phyloP scores from a whole-genome alignment of 1,139 yeast species.

The Pichiaceae sp. region DNA sequence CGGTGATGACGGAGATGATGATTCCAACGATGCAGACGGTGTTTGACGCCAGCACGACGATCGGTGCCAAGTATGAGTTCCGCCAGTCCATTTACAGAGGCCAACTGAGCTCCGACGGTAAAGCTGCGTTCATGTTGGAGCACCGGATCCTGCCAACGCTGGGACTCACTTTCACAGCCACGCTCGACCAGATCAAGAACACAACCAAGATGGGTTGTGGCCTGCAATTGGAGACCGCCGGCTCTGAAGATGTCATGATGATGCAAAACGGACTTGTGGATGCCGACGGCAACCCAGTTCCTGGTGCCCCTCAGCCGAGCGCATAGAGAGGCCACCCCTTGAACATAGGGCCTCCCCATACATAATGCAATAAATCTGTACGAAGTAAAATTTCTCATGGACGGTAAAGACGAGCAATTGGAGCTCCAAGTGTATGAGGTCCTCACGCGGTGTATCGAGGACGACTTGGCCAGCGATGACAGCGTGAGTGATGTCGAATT shows the following conservation, averaged over 20 bases:
- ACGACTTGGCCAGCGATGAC: neutral
- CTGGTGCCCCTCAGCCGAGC: slow-evolving; percentile 46
- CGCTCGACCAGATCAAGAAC: slow-evolving; percentile 84
- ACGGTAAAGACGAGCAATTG: neutral
- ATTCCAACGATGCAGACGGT: slow-evolving; percentile 75
- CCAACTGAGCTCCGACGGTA: slow-evolving; percentile 85
- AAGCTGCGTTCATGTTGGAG: slow-evolving; percentile 85
- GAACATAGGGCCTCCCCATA: neutral
- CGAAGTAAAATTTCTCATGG: neutral
- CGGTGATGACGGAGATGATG: slow-evolving; percentile 55
- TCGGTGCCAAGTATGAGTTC: slow-evolving; percentile 97
- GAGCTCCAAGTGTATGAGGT: neutral
- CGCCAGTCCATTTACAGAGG: slow-evolving; percentile 96
- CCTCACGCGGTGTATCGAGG: neutral
- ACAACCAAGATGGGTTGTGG: slow-evolving; percentile 88
- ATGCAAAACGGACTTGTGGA: slow-evolving; percentile 75
- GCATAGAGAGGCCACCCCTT: neutral
- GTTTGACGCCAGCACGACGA: slow-evolving; percentile 83
- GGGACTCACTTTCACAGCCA: slow-evolving; percentile 85
- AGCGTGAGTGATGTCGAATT: neutral
- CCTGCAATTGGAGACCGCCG: slow-evolving; percentile 90
- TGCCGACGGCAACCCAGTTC: slow-evolving; percentile 77
- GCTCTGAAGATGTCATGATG: slow-evolving; percentile 74
- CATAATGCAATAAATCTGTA: neutral
- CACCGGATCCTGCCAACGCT: slow-evolving; percentile 90